A percentile compares a stretch with the other conserved stretches of the same genome.
phyloP scores from a whole-genome alignment of 139 green algal genomes.

The Picochlorum sp. region DNA sequence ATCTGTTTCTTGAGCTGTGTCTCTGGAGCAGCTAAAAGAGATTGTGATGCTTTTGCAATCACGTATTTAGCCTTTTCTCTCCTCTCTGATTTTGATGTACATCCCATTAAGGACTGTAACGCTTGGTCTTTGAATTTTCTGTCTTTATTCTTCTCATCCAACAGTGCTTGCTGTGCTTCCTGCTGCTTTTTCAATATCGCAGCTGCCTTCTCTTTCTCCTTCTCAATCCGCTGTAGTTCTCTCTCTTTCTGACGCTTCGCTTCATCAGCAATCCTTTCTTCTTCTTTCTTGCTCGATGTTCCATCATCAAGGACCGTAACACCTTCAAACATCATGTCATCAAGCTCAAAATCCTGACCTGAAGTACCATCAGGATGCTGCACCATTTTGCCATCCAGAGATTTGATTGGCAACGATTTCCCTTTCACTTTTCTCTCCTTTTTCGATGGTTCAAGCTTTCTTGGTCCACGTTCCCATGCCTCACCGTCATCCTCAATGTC shows the following conservation, averaged over 20 bases:
- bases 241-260: neutral
- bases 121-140: slow-evolving; percentile 10
- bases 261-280: neutral
- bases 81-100: slow-evolving; percentile 24
- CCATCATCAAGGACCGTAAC: slow-evolving; percentile 9
- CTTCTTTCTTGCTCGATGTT: slow-evolving; percentile 7
- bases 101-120: slow-evolving; percentile 29
- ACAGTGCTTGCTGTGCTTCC: slow-evolving; percentile 2
- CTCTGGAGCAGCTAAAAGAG: slow-evolving; percentile 68
- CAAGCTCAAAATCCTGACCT: neutral
- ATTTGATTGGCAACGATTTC: slow-evolving; percentile 47
- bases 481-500: slow-evolving; percentile 3
- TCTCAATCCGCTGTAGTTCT: neutral
- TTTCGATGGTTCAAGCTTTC: neutral
- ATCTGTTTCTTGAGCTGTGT: slow-evolving; percentile 31
- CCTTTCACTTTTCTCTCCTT: neutral
- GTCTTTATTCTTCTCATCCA: neutral
- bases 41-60: slow-evolving; percentile 59
- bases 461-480: neutral
- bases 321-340: neutral
- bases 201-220: slow-evolving; percentile 8
- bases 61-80: slow-evolving; percentile 42
- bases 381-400: slow-evolving; percentile 34
- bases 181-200: neutral
- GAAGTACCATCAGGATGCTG: neutral